Evolutionary conservation across 108 stramenopile genomes (phyloP), one percentile per base, ranked within the genome.

Genomic region (Conticribra weissflogii): DNA sequence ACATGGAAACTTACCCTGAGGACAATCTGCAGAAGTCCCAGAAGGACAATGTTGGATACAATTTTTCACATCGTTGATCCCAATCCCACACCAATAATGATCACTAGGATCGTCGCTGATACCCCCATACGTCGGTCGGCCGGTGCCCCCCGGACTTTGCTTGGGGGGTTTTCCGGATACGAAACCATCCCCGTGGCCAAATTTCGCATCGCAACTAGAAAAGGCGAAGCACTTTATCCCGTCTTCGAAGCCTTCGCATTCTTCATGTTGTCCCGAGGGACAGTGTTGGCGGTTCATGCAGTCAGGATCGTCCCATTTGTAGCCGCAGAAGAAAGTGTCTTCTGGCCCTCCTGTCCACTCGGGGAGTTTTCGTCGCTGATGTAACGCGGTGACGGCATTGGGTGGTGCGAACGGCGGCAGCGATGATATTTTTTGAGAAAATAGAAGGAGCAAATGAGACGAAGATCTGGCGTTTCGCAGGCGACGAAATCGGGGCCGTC

Each of bases 241-340:
- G n/a, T n/a, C n/a, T n/a, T n/a, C n/a, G n/a, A n/a, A n/a, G n/a
- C n/a, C n/a, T n/a, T n/a, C n/a, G n/a, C n/a, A n/a, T n/a, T n/a
- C n/a, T n/a, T n/a, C n/a, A n/a, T n/a, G n/a, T n/a, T n/a, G n/a
- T n/a, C n/a, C n/a, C n/a, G n/a, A n/a, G n/a, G n/a, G n/a, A n/a
- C n/a, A n/a, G n/a, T n/a, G n/a, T n/a, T n/a, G n/a, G n/a, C n/a
- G n/a, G n/a, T n/a, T n/a, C n/a, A n/a, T n/a, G n/a, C n/a, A n/a
- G n/a, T n/a, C n/a, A n/a, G n/a, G n/a, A n/a, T 79, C 78, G 53
- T 79, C 78, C 78, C 78, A 79, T 44, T 67, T 68, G 59, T 50
- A 67, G 19, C 78, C 78, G 34, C 78, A 79, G 61, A 79, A 79
- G 65, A 62, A 79, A 31, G 58, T 60, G 53, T 79, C 78, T 61